These are phyloP conservation scores for Ramaria sp. DNA, from an alignment of 768 basidiomycete species.

Conservation along the genomic window DNA sequence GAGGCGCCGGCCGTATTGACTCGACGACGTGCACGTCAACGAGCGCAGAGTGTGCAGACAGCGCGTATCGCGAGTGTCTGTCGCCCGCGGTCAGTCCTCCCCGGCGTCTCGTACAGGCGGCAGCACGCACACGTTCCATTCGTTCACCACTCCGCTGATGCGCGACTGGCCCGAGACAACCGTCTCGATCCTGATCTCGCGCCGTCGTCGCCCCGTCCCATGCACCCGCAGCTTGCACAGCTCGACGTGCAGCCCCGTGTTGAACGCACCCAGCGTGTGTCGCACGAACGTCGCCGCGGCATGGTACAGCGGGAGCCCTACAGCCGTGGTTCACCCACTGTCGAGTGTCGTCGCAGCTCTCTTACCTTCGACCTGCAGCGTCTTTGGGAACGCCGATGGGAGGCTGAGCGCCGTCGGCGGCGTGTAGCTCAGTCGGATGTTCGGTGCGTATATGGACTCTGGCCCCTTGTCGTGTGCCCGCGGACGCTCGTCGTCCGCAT, in stretches of 20 bases:
- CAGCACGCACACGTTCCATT: constrained; percentile 68
- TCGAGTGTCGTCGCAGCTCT: not conserved
- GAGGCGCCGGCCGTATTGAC: constrained; percentile 71
- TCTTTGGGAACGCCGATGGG: constrained; percentile 60
- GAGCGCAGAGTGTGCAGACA: constrained; percentile 55
- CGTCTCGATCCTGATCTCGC: constrained; percentile 51
- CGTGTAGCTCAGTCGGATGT: constrained; percentile 52
- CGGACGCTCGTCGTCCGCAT: not conserved
- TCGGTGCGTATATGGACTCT: constrained; percentile 42
- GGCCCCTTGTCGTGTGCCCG: constrained; percentile 1
- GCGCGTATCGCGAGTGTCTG: constrained; percentile 64
- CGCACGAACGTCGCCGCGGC: constrained; percentile 59
- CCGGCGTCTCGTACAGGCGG: no score
- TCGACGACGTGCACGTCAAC: constrained; percentile 57
- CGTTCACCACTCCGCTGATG: constrained; percentile 47
- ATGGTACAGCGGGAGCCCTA: constrained; percentile 64
- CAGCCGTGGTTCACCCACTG: not conserved
- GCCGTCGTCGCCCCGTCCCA: constrained; percentile 22
- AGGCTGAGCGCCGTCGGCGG: constrained; percentile 43
- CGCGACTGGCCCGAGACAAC: constrained; percentile 47
- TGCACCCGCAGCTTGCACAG: constrained; percentile 35
- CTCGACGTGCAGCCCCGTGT: constrained; percentile 50
- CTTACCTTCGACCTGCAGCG: constrained; percentile 59
- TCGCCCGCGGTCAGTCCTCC: no score
- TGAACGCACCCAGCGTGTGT: constrained; percentile 67